These are phyloP conservation scores for Phaeophleospora eucalypticola DNA, from an alignment of 2,329 filamentous ascomycete genomes.

Conservation along the genomic window DNA sequence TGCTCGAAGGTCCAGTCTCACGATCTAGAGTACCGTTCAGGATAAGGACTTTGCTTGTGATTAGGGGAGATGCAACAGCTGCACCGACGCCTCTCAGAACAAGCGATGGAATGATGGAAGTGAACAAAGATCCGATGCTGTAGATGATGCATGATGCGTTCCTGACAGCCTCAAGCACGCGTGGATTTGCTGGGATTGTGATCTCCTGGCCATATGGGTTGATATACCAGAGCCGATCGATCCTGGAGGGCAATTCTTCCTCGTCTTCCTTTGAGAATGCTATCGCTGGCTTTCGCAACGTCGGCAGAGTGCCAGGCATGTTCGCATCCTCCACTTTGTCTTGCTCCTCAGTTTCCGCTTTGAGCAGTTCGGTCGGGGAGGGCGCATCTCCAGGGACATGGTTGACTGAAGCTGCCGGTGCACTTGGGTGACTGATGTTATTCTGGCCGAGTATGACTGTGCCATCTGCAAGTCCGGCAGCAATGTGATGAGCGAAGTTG, in stretches of 20 bases:
- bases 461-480: constrained; percentile 72
- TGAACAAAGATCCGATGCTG: constrained; percentile 91
- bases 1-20: constrained; percentile 69
- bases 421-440: constrained; percentile 79
- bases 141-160: constrained; percentile 71
- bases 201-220: constrained; percentile 99
- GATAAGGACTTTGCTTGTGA: constrained; percentile 72
- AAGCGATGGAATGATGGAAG: constrained; percentile 77
- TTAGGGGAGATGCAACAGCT: constrained; percentile 48
- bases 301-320: constrained; percentile 74
- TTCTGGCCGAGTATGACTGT: constrained; percentile 85
- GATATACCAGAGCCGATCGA: constrained; percentile 90
- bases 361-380: constrained; percentile 24
- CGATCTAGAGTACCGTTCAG: constrained; percentile 80
- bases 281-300: constrained; percentile 75
- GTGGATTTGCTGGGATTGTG: constrained; percentile 74
- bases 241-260: constrained; percentile 71
- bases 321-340: constrained; percentile 75
- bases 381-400: constrained; percentile 14
- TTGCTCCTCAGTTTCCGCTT: constrained; percentile 49
- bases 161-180: constrained; percentile 66
- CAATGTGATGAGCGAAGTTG: constrained; percentile 94
- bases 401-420: constrained; percentile 42
- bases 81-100: constrained; percentile 72
- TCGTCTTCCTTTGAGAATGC: constrained; percentile 72